These are phyloP conservation scores for Saccharomycopsis schoenii DNA, from an alignment of 805 yeast species.

Conservation along the genomic window DNA sequence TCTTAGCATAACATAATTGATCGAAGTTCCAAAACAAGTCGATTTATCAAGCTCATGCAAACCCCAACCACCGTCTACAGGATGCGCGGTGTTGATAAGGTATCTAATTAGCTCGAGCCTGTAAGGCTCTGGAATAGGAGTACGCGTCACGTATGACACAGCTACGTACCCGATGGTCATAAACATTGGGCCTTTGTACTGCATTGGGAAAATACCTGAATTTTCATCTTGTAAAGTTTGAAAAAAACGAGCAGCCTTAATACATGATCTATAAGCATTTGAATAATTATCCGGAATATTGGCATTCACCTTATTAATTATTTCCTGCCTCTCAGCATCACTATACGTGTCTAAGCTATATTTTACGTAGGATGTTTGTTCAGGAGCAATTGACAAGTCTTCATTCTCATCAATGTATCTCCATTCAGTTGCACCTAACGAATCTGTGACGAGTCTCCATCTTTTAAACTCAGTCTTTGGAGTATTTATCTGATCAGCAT, in stretches of 20 bases:
- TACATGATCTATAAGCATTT: constrained; percentile 48
- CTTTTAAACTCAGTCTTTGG: constrained; percentile 55
- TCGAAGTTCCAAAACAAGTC: constrained; percentile 88
- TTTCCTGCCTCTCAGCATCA: constrained; percentile 21
- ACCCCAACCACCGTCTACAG: constrained; percentile 99
- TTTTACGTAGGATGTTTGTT: constrained; percentile 45
- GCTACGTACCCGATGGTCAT: constrained; percentile 85
- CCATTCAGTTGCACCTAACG: constrained; percentile 78
- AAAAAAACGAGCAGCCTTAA: constrained; percentile 67
- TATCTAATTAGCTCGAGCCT: constrained; percentile 70
- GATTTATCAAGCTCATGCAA: constrained; percentile 85
- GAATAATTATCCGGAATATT: constrained; percentile 28
- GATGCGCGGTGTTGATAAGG: constrained; percentile 85
- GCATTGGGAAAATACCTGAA: constrained; percentile 84
- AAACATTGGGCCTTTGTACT: constrained; percentile 97
- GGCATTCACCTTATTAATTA: constrained; percentile 16
- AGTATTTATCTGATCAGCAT: constrained; percentile 48
- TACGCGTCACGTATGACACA: constrained; percentile 58
- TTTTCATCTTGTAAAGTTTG: constrained; percentile 55
- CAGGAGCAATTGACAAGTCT: constrained; percentile 27
- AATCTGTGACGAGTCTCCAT: constrained; percentile 70
- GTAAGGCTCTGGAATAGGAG: constrained; percentile 57
- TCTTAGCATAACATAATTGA: constrained; percentile 77
- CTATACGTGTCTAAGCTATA: constrained; percentile 26
- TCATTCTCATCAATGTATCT: constrained; percentile 42